Conservation (phyloP, 139 green algal species). For the Chlorella sp. region DNA sequence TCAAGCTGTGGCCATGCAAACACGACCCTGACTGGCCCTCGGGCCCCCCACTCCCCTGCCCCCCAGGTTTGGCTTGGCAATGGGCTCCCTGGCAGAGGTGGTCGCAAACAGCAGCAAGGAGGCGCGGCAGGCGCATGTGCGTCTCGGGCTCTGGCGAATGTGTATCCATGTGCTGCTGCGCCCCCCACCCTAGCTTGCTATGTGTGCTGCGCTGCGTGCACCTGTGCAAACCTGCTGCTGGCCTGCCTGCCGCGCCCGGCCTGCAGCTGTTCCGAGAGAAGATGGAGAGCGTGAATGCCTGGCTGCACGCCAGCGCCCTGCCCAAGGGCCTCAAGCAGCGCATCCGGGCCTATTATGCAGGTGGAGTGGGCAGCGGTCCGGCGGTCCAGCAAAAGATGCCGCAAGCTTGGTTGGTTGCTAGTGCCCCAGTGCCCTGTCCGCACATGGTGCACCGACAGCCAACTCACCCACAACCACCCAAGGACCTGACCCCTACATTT, state of each 20-base stretch:
- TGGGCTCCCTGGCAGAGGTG: conserved; percentile 19
- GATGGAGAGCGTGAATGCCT: conserved; percentile 35
- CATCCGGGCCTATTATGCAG: conserved; percentile 32
- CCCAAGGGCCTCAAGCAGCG: conserved; percentile 8
- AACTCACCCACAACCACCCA: neutral
- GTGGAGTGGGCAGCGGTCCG: neutral
- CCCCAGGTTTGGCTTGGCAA: conserved; percentile 22
- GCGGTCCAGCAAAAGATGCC: neutral
- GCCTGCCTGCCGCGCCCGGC: too few relatives aligned
- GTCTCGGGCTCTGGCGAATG: too few relatives aligned
- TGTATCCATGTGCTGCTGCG: too few relatives aligned
- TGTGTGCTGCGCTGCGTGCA: neutral
- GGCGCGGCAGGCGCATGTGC: conserved; percentile 18
- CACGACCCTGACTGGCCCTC: too few relatives aligned
- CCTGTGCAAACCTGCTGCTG: neutral
- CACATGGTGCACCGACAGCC: neutral
- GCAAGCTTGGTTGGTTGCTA: neutral
- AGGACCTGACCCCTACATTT: neutral
- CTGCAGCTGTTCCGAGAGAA: conserved; percentile 14
- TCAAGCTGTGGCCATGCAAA: too few relatives aligned
- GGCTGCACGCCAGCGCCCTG: conserved; percentile 24
- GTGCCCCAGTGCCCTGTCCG: neutral
- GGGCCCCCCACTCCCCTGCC: too few relatives aligned
- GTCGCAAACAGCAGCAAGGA: conserved; percentile 32
- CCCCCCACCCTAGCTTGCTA: too few relatives aligned